Evolutionary conservation across 306 rosid genomes (phyloP).

Genomic region (Acacia acuminata): DNA sequence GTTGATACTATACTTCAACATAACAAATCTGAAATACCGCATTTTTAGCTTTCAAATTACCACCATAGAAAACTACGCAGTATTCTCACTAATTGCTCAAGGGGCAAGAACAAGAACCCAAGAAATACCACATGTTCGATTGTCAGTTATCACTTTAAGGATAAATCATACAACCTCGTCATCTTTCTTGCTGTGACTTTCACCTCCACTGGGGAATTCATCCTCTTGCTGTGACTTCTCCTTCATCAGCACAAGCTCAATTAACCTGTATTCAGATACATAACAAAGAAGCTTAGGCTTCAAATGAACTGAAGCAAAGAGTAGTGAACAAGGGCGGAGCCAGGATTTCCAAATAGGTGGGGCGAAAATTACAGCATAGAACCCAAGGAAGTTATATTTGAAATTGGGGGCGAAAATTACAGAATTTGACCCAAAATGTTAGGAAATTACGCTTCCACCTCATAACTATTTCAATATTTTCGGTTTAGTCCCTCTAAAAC

Average conservation of each 20-base stretch:
- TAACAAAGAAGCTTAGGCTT: not conserved
- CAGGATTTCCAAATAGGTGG: too few relatives aligned
- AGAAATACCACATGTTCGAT: not conserved
- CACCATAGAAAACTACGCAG: not conserved
- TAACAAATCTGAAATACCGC: not conserved
- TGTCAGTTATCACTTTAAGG: slow-evolving; percentile 24
- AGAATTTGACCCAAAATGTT: too few relatives aligned
- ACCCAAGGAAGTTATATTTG: too few relatives aligned
- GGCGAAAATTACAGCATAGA: too few relatives aligned
- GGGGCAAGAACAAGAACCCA: not conserved
- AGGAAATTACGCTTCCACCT: too few relatives aligned
- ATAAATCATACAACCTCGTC: slow-evolving; percentile 66
- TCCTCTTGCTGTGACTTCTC: slow-evolving; percentile 46
- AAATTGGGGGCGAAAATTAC: too few relatives aligned
- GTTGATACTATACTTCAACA: not conserved
- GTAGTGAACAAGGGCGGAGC: too few relatives aligned
- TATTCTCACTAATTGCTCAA: not conserved
- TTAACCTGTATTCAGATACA: not conserved
- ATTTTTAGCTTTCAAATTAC: not conserved
- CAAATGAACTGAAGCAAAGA: not conserved
- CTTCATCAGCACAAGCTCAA: not conserved
- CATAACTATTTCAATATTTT: too few relatives aligned
- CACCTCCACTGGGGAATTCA: slow-evolving; percentile 57
- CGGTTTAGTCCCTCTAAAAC: too few relatives aligned
- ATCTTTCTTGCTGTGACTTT: slow-evolving; percentile 74